phyloP scores from a whole-genome alignment of 768 basidiomycete genomes.

The Daedaleopsis sinensis region DNA sequence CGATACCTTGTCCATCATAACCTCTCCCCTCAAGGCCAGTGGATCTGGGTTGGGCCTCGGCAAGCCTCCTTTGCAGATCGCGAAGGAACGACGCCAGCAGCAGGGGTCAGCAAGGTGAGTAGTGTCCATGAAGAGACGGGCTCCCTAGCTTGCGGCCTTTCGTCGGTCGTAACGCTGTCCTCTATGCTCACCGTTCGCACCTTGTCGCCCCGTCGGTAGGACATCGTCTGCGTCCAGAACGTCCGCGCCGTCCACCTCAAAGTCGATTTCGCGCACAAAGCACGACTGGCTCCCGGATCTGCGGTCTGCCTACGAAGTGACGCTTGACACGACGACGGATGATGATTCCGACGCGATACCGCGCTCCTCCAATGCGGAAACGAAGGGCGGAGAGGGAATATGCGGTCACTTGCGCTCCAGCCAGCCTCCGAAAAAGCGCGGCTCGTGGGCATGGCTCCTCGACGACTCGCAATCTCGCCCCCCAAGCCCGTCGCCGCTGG shows the following conservation, averaged over 20 bases:
- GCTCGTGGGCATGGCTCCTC: background rate
- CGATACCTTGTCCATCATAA: background rate
- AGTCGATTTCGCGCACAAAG: background rate
- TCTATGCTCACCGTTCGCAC: background rate
- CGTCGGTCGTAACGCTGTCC: no score
- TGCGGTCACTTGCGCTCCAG: background rate
- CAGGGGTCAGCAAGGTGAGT: conserved; percentile 8
- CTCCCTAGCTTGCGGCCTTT: background rate
- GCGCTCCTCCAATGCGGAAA: background rate
- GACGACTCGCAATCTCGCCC: background rate
- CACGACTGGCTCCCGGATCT: conserved; percentile 11
- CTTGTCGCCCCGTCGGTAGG: background rate
- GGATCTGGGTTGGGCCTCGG: background rate
- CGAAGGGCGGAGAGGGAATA: background rate
- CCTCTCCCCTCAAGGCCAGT: background rate
- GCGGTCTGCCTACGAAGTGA: background rate
- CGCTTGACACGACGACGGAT: conserved; percentile 3
- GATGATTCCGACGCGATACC: conserved; percentile 1
- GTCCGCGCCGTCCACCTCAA: background rate
- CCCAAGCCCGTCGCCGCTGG: background rate
- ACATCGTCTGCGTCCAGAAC: background rate
- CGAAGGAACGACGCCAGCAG: conserved; percentile 8
- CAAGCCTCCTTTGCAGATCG: conserved; percentile 7
- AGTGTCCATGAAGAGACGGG: background rate
- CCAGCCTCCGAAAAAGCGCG: background rate